Evolutionary conservation across 345 rosid species (phyloP).

Genomic region (Salix dunnii): DNA sequence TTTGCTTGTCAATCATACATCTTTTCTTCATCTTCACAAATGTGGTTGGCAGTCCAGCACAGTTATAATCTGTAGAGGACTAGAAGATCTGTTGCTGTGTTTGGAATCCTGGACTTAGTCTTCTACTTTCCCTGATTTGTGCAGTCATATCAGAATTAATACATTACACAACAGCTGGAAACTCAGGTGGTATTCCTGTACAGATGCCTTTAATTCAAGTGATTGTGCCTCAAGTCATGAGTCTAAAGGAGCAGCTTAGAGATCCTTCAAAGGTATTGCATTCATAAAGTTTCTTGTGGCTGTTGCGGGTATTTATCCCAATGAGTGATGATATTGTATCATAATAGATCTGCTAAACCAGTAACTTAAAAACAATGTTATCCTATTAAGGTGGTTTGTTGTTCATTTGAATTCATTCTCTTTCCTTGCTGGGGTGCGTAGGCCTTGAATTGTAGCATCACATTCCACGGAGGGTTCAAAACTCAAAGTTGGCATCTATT

Average conservation of each 20-base stretch:
- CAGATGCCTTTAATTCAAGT: conserved; percentile 92
- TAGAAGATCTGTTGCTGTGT: not conserved
- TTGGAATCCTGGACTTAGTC: not conserved
- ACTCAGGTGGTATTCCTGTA: conserved; percentile 72
- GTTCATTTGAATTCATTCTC: not conserved
- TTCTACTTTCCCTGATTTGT: conserved; percentile 12
- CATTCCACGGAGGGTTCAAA: not conserved
- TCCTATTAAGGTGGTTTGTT: not conserved
- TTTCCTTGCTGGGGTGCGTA: not conserved
- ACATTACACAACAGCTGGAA: conserved; percentile 71
- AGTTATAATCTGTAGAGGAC: not conserved
- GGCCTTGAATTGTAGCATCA: not conserved
- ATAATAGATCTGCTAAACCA: not conserved
- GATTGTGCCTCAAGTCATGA: conserved; percentile 88
- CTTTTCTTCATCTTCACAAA: not conserved
- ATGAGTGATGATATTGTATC: not conserved
- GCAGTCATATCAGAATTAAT: conserved; percentile 94
- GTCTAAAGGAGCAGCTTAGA: conserved; percentile 66
- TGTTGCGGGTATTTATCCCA: not conserved
- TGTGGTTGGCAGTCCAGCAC: not conserved
- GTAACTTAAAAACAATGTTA: not conserved
- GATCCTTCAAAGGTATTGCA: conserved; percentile 81
- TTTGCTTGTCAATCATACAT: not conserved
- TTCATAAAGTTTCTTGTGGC: conserved; percentile 2
- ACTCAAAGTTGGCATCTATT: not conserved